phyloP scores from a whole-genome alignment of 345 rosid species.

The Microcos paniculata region DNA sequence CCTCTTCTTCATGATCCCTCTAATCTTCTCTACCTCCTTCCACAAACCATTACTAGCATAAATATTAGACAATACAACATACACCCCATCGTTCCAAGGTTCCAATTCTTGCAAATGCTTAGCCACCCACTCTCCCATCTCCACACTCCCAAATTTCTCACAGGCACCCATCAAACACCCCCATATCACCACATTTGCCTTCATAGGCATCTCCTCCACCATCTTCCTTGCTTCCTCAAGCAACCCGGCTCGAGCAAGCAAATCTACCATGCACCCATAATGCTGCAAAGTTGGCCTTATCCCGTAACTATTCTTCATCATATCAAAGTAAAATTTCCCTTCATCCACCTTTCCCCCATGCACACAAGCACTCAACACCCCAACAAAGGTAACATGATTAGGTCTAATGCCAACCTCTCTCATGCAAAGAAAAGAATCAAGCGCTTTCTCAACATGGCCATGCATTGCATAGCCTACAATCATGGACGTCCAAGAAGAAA shows the following conservation, averaged over 20 bases:
- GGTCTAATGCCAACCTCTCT: conserved; percentile 54
- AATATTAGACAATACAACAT: conserved; percentile 79
- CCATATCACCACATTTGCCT: conserved; percentile 66
- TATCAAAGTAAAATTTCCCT: conserved; percentile 54
- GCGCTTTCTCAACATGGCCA: conserved; percentile 59
- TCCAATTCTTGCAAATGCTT: conserved; percentile 59
- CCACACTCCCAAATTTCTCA: conserved; percentile 75
- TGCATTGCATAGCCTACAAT: conserved; percentile 66
- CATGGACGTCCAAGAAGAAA: conserved; percentile 87
- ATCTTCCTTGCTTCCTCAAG: conserved; percentile 64
- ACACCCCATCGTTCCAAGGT: conserved; percentile 84
- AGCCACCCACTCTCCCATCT: conserved; percentile 88
- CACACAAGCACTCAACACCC: conserved; percentile 77
- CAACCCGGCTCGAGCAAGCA: conserved; percentile 70
- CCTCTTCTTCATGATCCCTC: conserved; percentile 57
- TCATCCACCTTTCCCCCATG: conserved; percentile 79
- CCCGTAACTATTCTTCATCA: conserved; percentile 56
- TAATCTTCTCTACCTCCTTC: conserved; percentile 73
- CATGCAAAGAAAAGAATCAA: conserved; percentile 56
- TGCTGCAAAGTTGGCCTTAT: conserved; percentile 54
- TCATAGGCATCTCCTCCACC: conserved; percentile 79
- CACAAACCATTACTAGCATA: conserved; percentile 74
- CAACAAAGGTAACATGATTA: conserved; percentile 72
- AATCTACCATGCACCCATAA: conserved; percentile 83
- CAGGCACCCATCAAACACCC: conserved; percentile 93